These are phyloP conservation scores for Trichoderma simmonsii DNA, from an alignment of 2,329 filamentous ascomycete genomes.

Conservation along the genomic window DNA sequence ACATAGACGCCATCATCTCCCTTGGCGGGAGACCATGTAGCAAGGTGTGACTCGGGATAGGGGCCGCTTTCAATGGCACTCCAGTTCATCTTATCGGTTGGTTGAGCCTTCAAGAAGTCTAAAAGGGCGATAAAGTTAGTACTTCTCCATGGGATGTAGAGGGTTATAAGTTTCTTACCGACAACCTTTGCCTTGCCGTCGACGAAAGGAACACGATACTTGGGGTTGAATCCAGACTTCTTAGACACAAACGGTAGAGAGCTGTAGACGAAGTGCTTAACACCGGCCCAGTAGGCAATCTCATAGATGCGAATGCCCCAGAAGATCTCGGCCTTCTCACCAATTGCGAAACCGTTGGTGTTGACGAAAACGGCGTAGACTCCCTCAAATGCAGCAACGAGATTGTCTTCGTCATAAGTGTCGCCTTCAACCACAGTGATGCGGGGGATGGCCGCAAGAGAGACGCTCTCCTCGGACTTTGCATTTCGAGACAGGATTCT, in stretches of 20 bases:
- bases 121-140: not conserved
- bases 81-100: slow-evolving; percentile 8
- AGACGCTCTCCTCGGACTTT: not conserved
- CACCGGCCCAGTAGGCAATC: slow-evolving; percentile 14
- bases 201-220: slow-evolving; percentile 15
- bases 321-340: slow-evolving; percentile 20
- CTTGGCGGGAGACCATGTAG: not conserved
- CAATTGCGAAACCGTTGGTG: slow-evolving; percentile 21
- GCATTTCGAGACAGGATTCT: not conserved
- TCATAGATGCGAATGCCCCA: slow-evolving; percentile 23
- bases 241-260: slow-evolving; percentile 18
- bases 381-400: slow-evolving; percentile 11
- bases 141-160: too few species aligned
- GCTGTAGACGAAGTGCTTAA: slow-evolving; percentile 19
- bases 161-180: not conserved
- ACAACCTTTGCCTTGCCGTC: slow-evolving; percentile 19
- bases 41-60: slow-evolving; percentile 10
- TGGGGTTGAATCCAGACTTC: slow-evolving; percentile 16
- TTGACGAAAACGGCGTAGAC: slow-evolving; percentile 19
- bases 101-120: slow-evolving; percentile 11
- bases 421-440: slow-evolving; percentile 16
- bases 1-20: not conserved
- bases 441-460: slow-evolving; percentile 1
- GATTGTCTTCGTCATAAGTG: slow-evolving; percentile 18
- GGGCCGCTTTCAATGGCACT: slow-evolving; percentile 9